Conservation (phyloP, 2,329 filamentous ascomycete species). For the Cercospora sp. region DNA sequence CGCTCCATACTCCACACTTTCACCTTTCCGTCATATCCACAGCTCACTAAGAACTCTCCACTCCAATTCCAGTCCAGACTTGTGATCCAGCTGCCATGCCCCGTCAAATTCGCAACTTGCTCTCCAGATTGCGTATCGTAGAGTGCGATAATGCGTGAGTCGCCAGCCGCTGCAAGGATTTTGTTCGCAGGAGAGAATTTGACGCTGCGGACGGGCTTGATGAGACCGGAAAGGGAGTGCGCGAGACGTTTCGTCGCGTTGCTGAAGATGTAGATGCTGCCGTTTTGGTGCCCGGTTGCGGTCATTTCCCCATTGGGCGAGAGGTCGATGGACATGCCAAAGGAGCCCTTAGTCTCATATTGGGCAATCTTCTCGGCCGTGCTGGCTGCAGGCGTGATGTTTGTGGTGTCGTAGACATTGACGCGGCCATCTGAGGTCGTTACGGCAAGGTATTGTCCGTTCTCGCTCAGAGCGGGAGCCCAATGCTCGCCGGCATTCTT, state of each 20-base stretch:
- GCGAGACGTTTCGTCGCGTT: constrained; percentile 82
- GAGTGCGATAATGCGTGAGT: constrained; percentile 82
- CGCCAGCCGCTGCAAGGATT: constrained; percentile 84
- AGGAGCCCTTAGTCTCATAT: constrained; percentile 91
- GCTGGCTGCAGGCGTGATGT: constrained; percentile 40
- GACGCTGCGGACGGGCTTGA: constrained; percentile 81
- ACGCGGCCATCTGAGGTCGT: constrained; percentile 86
- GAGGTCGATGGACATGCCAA: constrained; percentile 84
- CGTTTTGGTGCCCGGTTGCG: constrained; percentile 89
- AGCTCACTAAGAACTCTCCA: constrained; percentile 86
- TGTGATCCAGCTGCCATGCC: constrained; percentile 84
- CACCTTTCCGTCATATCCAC: constrained; percentile 83
- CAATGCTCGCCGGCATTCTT: constrained; percentile 70
- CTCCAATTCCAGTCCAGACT: constrained; percentile 90
- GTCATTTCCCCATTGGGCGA: constrained; percentile 77
- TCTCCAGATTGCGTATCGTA: constrained; percentile 93
- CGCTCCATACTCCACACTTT: constrained; percentile 94
- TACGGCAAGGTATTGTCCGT: constrained; percentile 81
- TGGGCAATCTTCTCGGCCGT: constrained; percentile 64
- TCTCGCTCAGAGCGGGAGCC: constrained; percentile 81
- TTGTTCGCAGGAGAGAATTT: constrained; percentile 85
- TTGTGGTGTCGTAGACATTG: constrained; percentile 74
- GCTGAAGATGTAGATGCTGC: constrained; percentile 90
- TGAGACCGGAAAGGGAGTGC: constrained; percentile 84
- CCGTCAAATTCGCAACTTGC: constrained; percentile 80